Evolutionary conservation across 2,329 filamentous ascomycete genomes (phyloP), one percentile per base, ranked within the genome.

Genomic region (Aspergillus puulaauensis): DNA sequence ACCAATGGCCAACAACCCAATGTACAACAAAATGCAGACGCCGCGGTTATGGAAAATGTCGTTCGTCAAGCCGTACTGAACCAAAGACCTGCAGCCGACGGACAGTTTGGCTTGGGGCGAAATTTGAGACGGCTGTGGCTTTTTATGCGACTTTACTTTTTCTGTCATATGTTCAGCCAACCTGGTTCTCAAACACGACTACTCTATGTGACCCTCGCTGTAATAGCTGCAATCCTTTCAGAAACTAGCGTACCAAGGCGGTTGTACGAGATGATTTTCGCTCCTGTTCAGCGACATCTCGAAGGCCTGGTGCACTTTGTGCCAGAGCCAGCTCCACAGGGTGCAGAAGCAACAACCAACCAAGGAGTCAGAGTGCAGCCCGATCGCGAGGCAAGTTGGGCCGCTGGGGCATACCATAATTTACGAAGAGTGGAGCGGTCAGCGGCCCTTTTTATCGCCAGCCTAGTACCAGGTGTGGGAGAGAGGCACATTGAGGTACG

Each of bases 361-460:
- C 60, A 56, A 39, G 19, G 54, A n/a, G 43, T 27, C 17, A 57
- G 46, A 27, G 12, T 51, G 27, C 54, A 19, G 43, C n/a, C 41
- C 52, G 59, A 24, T 35, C 57, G 23, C 4, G 52, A 53, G 5
- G 52, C 27, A 21, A 35, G 21, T 5, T 19, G 61, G 35, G 45
- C 45, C 24, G 58, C 54, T 4, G 64, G 60, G n/a, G 14, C 68
- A 4, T 67, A 68, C 56, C 65, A 67, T 15, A 64, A 64, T 19
- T 41, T 84, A 17, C 72, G 82, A 44, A 76, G 78, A 2, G 69
- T 78, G 0, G 85, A 87, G 68, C 77, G 85, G 39, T 81, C 81
- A 1, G 66, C 84, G 41, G 83, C 83, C n/a, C 73, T 88, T n/a
- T 85, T 88, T 59, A 68, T 88, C 35, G 85, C 84, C 0, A 86